phyloP scores from a whole-genome alignment of 305 asterid species.

The Rubia occidens region DNA sequence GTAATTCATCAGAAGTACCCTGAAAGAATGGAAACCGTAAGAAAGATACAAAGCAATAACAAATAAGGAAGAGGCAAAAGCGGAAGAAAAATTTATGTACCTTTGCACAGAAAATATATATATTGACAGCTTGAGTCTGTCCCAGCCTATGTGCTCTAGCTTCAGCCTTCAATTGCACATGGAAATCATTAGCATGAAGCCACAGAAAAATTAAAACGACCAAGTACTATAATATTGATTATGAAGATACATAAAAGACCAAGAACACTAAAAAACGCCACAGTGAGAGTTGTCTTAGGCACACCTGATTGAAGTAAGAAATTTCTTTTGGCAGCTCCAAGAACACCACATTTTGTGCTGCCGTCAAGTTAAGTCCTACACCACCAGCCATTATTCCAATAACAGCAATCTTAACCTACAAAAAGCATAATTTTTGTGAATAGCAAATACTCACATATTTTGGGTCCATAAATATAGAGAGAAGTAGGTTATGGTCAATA shows the following conservation, averaged over 20 bases:
- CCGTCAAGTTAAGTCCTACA: constrained; percentile 75
- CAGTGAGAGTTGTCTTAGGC: constrained; percentile 7
- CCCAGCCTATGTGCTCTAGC: constrained; percentile 94
- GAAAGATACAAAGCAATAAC: not conserved
- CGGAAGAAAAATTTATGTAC: constrained; percentile 28
- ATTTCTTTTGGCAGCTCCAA: constrained; percentile 74
- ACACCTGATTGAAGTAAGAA: constrained; percentile 75
- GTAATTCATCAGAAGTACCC: constrained; percentile 80
- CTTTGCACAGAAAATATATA: constrained; percentile 88
- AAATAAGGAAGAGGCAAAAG: constrained; percentile 6
- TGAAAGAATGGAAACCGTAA: constrained; percentile 21
- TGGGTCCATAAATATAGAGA: not conserved
- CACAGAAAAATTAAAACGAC: not conserved
- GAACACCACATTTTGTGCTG: constrained; percentile 85
- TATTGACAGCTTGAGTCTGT: constrained; percentile 69
- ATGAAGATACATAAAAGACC: not conserved
- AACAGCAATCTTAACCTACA: constrained; percentile 77
- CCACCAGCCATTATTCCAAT: constrained; percentile 96
- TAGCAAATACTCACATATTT: not conserved
- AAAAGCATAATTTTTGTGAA: not conserved
- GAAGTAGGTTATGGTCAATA: not conserved
- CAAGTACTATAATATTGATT: not conserved
- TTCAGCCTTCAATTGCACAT: constrained; percentile 64
- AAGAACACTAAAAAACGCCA: not conserved
- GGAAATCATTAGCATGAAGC: constrained; percentile 24